phyloP scores from a whole-genome alignment of 495 filamentous ascomycete genomes.

The Lasiosphaeria ovina region DNA sequence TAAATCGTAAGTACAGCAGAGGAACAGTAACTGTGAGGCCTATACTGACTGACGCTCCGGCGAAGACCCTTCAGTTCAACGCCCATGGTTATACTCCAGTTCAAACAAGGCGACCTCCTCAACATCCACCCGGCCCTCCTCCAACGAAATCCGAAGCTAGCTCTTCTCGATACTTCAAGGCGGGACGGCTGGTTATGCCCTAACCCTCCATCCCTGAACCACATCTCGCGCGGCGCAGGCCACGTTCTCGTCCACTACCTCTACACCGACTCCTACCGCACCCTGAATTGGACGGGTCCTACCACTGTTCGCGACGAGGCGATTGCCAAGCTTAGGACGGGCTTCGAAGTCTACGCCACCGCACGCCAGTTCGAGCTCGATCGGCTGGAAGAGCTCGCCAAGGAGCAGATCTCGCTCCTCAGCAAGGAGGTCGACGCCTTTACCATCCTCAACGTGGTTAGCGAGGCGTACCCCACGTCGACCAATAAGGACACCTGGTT shows the following conservation, averaged over 20 bases:
- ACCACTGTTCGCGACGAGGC: background rate
- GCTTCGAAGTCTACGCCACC: slow-evolving; percentile 16
- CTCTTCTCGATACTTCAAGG: background rate
- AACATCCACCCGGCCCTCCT: background rate
- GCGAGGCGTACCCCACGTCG: slow-evolving; percentile 11
- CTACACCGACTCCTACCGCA: slow-evolving; percentile 12
- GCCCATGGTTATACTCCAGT: background rate
- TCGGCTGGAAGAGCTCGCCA: slow-evolving; percentile 17
- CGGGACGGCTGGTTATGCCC: background rate
- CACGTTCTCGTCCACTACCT: slow-evolving; percentile 33
- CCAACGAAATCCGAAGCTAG: background rate
- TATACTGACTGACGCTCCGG: background rate
- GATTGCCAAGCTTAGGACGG: slow-evolving; percentile 5
- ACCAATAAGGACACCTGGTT: slow-evolving; percentile 24
- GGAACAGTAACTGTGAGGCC: background rate
- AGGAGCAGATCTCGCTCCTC: slow-evolving; percentile 13
- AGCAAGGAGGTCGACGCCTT: slow-evolving; percentile 11
- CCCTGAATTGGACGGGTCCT: background rate
- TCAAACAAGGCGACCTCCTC: slow-evolving; percentile 1
- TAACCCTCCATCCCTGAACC: background rate
- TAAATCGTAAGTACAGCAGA: background rate
- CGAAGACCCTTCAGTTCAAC: background rate
- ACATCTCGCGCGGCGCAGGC: slow-evolving; percentile 17
- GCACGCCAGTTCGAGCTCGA: slow-evolving; percentile 11
- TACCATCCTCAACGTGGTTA: slow-evolving; percentile 21